Conservation (phyloP, 2,329 filamentous ascomycete species). For the Thielaviopsis musarum region DNA sequence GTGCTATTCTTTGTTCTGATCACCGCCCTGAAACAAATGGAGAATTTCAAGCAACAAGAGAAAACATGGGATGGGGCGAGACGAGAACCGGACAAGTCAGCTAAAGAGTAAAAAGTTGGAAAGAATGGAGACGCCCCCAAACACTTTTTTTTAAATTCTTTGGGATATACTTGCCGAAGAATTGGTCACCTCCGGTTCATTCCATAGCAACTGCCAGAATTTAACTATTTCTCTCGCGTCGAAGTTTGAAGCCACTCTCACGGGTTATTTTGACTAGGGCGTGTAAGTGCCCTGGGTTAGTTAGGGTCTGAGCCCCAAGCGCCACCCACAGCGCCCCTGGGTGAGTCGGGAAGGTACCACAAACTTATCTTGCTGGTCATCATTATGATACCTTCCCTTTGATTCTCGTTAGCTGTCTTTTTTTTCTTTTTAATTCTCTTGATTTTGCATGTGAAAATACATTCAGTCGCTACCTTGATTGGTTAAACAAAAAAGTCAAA, state of each 20-base stretch:
- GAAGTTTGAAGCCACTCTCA: too few species aligned
- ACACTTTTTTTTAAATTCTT: background rate
- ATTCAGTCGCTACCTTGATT: background rate
- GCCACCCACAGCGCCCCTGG: background rate
- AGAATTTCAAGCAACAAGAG: background rate
- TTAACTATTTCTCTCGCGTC: too few species aligned
- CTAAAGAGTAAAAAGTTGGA: background rate
- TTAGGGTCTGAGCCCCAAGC: background rate
- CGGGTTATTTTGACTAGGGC: too few species aligned
- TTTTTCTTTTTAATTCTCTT: too few species aligned
- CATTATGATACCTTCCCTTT: background rate
- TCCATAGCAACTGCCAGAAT: too few species aligned
- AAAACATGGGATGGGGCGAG: background rate
- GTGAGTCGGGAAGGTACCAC: background rate
- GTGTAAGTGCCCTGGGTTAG: background rate
- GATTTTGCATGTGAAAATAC: background rate
- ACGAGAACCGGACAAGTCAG: background rate
- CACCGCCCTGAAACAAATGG: background rate
- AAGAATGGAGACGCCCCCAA: background rate
- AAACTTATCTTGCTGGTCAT: background rate
- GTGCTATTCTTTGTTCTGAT: background rate
- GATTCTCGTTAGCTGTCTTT: background rate
- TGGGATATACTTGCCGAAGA: background rate
- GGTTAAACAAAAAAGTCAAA: background rate
- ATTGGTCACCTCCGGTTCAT: too few species aligned